Base-by-base conservation (phyloP, 2,329 filamentous ascomycete genomes). In the Eurotiales sp. region DNA sequence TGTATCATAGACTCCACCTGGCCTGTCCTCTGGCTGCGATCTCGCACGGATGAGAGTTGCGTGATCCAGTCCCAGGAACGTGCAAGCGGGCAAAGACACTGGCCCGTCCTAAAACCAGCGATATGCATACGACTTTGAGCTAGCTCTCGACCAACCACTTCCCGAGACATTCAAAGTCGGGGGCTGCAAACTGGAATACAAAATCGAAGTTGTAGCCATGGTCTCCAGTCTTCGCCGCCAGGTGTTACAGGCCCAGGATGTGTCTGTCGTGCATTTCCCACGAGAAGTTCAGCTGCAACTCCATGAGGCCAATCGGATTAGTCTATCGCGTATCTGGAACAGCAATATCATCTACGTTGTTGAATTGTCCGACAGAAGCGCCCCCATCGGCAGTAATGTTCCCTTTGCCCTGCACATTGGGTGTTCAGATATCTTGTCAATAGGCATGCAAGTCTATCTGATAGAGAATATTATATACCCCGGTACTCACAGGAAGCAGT, bases 261-360 rank as follows among this genome's bases (percentile, higher is more conserved):
- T 52, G 8, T n/a, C 34, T 11, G 51, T 52, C 6, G 44, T 52
- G 14, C 51, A 47, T 29, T 52, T 45, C 45, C 51, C 45, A n/a
- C 46, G 42, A 19, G 51, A 52, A n/a, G n/a, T n/a, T 8, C 45
- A 52, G 5, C 27, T 52, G 14, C 49, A 52, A 23, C 44, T 48
- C 8, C 51, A 52, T n/a, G 51, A 49, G 7, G 34, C 40, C 3
- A 47, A 44, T 22, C 51, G 49, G 15, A 48, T 52, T n/a, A 48
- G 45, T 27, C 39, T 52, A 2, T 42, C 51, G 14, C 22, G 51
- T 8, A 49, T 43, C 17, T 52, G 51, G 51, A 52, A 52, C 17
- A 44, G 17, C 17, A 45, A 45, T n/a, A 52, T 52, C 4, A 12
- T 32, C 36, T 52, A 52, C 19, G 40, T 32, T 8, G 44, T 52